phyloP scores from a whole-genome alignment of 2,329 filamentous ascomycete genomes.

The Monosporascus sp. region DNA sequence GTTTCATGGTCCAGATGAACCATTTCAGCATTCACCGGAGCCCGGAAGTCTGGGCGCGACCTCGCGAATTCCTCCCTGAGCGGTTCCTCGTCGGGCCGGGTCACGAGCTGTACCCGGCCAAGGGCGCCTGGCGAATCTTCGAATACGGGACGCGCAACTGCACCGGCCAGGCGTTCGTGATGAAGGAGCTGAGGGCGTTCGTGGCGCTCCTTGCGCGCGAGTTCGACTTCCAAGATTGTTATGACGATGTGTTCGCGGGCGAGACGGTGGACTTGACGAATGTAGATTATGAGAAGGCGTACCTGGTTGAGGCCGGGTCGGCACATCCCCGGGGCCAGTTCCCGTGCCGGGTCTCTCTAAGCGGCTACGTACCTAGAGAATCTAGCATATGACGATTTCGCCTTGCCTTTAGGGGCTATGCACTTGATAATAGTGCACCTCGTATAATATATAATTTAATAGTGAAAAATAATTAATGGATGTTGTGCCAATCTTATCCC shows the following conservation, averaged over 20 bases:
- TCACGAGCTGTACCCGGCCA: slow-evolving; percentile 29
- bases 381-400: background rate
- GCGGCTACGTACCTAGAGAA: slow-evolving; percentile 7
- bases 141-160: slow-evolving; percentile 50
- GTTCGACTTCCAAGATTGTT: slow-evolving; percentile 23
- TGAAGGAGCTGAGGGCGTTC: slow-evolving; percentile 23
- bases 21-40: slow-evolving; percentile 33
- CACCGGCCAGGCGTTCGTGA: slow-evolving; percentile 42
- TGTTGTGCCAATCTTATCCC: too few relatives aligned
- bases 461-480: too few relatives aligned
- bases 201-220: slow-evolving; percentile 20
- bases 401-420: background rate
- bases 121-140: slow-evolving; percentile 50
- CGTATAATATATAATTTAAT: background rate
- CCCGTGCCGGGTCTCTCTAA: slow-evolving; percentile 19
- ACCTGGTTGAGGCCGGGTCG: slow-evolving; percentile 19
- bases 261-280: slow-evolving; percentile 19
- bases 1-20: slow-evolving; percentile 36
- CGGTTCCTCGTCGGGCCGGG: slow-evolving; percentile 35
- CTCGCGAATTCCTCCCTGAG: slow-evolving; percentile 42
- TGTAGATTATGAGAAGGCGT: slow-evolving; percentile 22
- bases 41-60: slow-evolving; percentile 35
- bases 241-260: slow-evolving; percentile 18
- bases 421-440: background rate
- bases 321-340: slow-evolving; percentile 21